Percentiles rank a stretch among this genome's conserved stretches.
phyloP scores from a whole-genome alignment of 208 protist genomes.

The Trypanosoma avium region DNA sequence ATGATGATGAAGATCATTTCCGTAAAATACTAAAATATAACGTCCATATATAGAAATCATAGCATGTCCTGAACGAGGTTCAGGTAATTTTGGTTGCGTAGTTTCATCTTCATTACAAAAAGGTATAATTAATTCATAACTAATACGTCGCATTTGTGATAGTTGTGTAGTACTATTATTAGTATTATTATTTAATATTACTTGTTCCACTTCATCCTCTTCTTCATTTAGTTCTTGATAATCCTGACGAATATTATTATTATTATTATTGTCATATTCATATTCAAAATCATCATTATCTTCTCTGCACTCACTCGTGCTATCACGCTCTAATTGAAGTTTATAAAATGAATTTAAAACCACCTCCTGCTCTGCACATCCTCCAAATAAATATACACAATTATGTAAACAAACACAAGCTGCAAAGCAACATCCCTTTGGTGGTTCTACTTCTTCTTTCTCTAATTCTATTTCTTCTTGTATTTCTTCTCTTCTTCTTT shows the following conservation, averaged over 20 bases:
- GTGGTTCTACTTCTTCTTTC: background rate
- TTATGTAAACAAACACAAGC: slow-evolving; percentile 11
- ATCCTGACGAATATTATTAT: background rate
- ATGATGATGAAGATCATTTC: slow-evolving; percentile 18
- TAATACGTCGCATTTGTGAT: background rate
- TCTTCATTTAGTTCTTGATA: background rate
- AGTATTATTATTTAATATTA: background rate
- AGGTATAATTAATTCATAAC: slow-evolving; percentile 17
- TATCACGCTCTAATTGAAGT: slow-evolving; percentile 5
- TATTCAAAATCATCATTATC: background rate
- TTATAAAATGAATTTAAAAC: slow-evolving; percentile 17
- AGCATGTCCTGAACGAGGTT: slow-evolving; percentile 17
- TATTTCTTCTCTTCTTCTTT: too few species aligned
- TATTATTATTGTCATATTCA: background rate
- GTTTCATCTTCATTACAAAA: background rate
- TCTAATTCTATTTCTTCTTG: too few species aligned
- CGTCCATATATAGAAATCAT: slow-evolving; percentile 4
- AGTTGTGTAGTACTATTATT: too few species aligned
- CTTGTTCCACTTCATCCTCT: background rate
- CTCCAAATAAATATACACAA: slow-evolving; percentile 20
- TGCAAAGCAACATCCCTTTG: slow-evolving; percentile 18
- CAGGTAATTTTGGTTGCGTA: background rate
- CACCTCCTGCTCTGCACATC: slow-evolving; percentile 3
- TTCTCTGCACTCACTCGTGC: background rate
- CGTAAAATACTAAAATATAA: slow-evolving; percentile 25